These are phyloP conservation scores for Fusarium brachygibbosum DNA, from an alignment of 2,329 filamentous ascomycete species.

Conservation along the genomic window DNA sequence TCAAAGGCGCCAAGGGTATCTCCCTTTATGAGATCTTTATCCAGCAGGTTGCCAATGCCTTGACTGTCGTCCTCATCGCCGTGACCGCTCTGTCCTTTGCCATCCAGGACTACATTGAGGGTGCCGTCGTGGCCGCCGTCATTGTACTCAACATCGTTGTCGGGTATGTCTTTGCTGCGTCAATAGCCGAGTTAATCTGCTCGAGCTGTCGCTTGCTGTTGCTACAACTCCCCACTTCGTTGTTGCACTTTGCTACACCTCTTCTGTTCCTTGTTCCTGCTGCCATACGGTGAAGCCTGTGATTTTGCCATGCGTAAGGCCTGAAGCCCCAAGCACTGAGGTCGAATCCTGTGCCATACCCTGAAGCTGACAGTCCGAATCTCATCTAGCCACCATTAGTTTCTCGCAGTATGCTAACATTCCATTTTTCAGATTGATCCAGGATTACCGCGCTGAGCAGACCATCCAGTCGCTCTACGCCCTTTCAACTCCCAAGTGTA, in stretches of 20 bases:
- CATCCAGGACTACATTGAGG: slow-evolving; percentile 75
- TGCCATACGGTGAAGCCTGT: slow-evolving; percentile 50
- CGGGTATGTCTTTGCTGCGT: slow-evolving; percentile 62
- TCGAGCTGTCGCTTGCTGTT: slow-evolving; percentile 38
- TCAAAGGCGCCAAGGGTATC: slow-evolving; percentile 78
- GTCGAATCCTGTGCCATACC: slow-evolving; percentile 47
- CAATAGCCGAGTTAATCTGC: slow-evolving; percentile 39
- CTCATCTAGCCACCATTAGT: slow-evolving; percentile 26
- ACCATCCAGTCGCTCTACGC: slow-evolving; percentile 72
- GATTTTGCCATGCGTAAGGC: slow-evolving; percentile 44
- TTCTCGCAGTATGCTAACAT: slow-evolving; percentile 48
- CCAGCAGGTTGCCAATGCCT: slow-evolving; percentile 81
- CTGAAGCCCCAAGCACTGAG: slow-evolving; percentile 49
- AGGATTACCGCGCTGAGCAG: slow-evolving; percentile 73
- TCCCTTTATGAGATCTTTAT: slow-evolving; percentile 82
- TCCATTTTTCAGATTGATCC: slow-evolving; percentile 61
- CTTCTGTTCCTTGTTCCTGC: slow-evolving; percentile 36
- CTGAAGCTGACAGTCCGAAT: slow-evolving; percentile 48
- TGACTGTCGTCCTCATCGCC: slow-evolving; percentile 80
- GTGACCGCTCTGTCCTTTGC: slow-evolving; percentile 79
- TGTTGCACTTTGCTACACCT: slow-evolving; percentile 41
- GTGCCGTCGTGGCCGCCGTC: slow-evolving; percentile 72
- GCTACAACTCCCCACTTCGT: slow-evolving; percentile 31
- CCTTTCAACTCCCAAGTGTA: slow-evolving; percentile 70
- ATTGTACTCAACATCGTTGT: slow-evolving; percentile 77